These are phyloP conservation scores for Saturnispora sekii DNA, from an alignment of 805 yeast species.

Conservation along the genomic window DNA sequence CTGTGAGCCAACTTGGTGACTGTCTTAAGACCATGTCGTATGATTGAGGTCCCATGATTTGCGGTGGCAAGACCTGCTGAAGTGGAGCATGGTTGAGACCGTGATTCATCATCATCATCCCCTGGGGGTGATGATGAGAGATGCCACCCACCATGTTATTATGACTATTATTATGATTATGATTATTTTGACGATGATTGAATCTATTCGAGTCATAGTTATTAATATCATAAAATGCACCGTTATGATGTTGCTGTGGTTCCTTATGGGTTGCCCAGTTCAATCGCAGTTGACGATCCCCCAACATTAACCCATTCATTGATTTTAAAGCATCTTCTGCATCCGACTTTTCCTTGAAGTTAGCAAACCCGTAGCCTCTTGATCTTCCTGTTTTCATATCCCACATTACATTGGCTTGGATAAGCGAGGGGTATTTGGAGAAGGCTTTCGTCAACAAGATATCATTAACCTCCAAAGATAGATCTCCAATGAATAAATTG, in stretches of 20 bases:
- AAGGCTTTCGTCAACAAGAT: constrained; percentile 55
- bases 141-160: constrained; percentile 15
- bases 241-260: constrained; percentile 14
- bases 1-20: constrained; percentile 75
- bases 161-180: constrained; percentile 16
- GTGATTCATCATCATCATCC: constrained; percentile 2
- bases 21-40: constrained; percentile 67
- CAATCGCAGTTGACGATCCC: constrained; percentile 70
- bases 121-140: constrained; percentile 1
- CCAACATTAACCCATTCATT: constrained; percentile 65
- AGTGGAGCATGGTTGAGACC: not conserved
- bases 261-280: constrained; percentile 83
- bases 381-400: constrained; percentile 91
- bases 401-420: constrained; percentile 94
- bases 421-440: constrained; percentile 44
- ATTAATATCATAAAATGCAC: constrained; percentile 3
- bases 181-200: constrained; percentile 9
- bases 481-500: constrained; percentile 80
- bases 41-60: constrained; percentile 22
- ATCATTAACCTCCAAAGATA: constrained; percentile 75
- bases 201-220: constrained; percentile 7
- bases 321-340: constrained; percentile 65
- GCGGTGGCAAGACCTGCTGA: not conserved
- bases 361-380: constrained; percentile 85
- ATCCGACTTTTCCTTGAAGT: constrained; percentile 54